These are phyloP conservation scores for Tephrocybe sp. DNA, from an alignment of 768 basidiomycete genomes.

Conservation along the genomic window DNA sequence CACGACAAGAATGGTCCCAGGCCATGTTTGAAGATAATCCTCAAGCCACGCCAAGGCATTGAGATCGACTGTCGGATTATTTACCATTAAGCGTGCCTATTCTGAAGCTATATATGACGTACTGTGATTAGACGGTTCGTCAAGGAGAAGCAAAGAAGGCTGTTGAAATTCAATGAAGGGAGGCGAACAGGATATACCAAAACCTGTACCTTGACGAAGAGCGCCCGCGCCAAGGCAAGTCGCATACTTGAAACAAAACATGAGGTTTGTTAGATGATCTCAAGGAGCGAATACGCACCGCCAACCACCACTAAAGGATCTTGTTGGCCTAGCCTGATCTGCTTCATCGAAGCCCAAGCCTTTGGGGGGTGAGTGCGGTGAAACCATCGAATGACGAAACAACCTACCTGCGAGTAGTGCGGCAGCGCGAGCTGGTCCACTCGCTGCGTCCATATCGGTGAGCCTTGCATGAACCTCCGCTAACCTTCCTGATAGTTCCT, in stretches of 20 bases:
- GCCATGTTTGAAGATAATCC: slow-evolving; percentile 96
- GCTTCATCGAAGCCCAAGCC: slow-evolving; percentile 89
- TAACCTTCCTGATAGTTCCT: slow-evolving; percentile 77
- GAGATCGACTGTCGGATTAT: slow-evolving; percentile 61
- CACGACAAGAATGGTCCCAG: slow-evolving; percentile 90
- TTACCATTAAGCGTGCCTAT: background rate
- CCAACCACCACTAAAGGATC: slow-evolving; percentile 96
- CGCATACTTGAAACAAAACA: slow-evolving; percentile 69
- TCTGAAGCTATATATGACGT: slow-evolving; percentile 20
- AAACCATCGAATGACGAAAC: background rate
- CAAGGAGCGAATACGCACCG: slow-evolving; percentile 39
- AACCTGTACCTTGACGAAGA: slow-evolving; percentile 83
- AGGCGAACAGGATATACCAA: background rate
- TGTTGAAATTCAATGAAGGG: slow-evolving; percentile 18
- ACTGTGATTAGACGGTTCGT: slow-evolving; percentile 98
- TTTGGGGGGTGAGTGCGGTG: slow-evolving; percentile 22
- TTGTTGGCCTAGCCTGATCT: slow-evolving; percentile 83
- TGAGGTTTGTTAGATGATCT: slow-evolving; percentile 1
- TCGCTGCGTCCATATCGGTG: slow-evolving; percentile 98
- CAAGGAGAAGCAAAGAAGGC: slow-evolving; percentile 76
- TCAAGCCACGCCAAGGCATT: slow-evolving; percentile 98
- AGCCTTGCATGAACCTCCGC: slow-evolving; percentile 88
- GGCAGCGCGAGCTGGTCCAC: slow-evolving; percentile 92
- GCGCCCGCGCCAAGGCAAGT: slow-evolving; percentile 88
- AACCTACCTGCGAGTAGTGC: slow-evolving; percentile 76